A percentile compares a stretch with the other conserved stretches of the same genome.
Evolutionary conservation across 805 yeast genomes (phyloP).

Genomic region (Jamesozyma hellenica): DNA sequence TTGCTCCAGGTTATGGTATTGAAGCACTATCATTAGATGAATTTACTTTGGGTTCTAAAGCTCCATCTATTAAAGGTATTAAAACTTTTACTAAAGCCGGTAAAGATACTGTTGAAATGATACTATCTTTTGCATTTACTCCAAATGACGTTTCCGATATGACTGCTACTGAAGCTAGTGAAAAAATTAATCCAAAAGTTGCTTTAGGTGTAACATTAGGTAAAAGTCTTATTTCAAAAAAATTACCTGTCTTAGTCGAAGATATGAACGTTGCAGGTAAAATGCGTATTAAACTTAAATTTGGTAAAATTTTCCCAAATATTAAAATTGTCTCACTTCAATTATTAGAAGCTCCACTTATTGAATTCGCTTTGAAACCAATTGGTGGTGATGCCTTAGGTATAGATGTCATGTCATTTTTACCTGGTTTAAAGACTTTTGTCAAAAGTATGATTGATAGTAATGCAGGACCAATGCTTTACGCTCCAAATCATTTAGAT

Average conservation of each 20-base stretch:
- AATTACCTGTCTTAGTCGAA: slow-evolving; percentile 69
- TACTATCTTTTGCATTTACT: slow-evolving; percentile 71
- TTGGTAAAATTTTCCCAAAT: slow-evolving; percentile 66
- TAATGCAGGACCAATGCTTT: slow-evolving; percentile 64
- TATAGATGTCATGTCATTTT: slow-evolving; percentile 69
- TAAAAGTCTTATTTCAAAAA: slow-evolving; percentile 67
- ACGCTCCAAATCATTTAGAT: slow-evolving; percentile 74
- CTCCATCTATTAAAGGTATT: slow-evolving; percentile 64
- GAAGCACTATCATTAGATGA: slow-evolving; percentile 64
- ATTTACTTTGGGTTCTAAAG: slow-evolving; percentile 71
- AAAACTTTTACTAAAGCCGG: slow-evolving; percentile 66
- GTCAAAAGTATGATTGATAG: slow-evolving; percentile 63
- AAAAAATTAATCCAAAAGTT: slow-evolving; percentile 69
- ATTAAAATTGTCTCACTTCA: slow-evolving; percentile 61
- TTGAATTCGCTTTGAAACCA: slow-evolving; percentile 74
- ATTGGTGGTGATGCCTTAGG: slow-evolving; percentile 88
- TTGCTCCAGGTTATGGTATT: slow-evolving; percentile 77
- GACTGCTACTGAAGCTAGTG: slow-evolving; percentile 64
- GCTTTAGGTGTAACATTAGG: slow-evolving; percentile 75
- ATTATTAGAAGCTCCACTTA: slow-evolving; percentile 66
- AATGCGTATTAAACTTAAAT: slow-evolving; percentile 51
- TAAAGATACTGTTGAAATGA: slow-evolving; percentile 64
- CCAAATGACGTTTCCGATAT: slow-evolving; percentile 77
- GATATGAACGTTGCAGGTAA: slow-evolving; percentile 69
- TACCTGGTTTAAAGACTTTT: slow-evolving; percentile 69